phyloP scores from a whole-genome alignment of 2,329 filamentous ascomycete species.

The Blastomyces parvus region DNA sequence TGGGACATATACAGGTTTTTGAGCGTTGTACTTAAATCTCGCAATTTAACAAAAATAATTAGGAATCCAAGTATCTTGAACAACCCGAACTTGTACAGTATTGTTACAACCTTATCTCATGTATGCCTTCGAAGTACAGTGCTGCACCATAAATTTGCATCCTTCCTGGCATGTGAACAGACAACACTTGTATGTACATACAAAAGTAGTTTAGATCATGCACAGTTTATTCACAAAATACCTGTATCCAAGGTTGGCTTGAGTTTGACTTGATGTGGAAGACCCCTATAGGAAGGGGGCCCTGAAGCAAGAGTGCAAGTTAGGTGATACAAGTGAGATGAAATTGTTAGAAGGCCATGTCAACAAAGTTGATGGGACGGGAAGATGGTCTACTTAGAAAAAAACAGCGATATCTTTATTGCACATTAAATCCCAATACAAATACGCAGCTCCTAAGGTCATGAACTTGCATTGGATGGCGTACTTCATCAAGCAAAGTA shows the following conservation, averaged over 20 bases:
- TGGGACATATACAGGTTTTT: not conserved
- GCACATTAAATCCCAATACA: no score
- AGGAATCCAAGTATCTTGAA: constrained; percentile 8
- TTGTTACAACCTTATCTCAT: not conserved
- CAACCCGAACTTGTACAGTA: constrained; percentile 1
- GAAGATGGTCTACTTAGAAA: not conserved
- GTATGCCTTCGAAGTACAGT: not conserved
- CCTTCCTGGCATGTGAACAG: no score
- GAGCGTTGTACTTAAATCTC: not conserved
- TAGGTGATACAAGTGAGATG: not conserved
- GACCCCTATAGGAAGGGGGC: not conserved
- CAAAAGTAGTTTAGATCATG: no score
- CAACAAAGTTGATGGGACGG: not conserved
- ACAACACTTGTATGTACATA: no score
- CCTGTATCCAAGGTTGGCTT: no score
- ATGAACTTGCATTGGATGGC: no score
- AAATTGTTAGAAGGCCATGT: not conserved
- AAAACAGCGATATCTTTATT: no score
- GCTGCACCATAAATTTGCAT: no score
- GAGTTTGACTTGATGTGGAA: no score
- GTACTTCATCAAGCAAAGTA: not conserved
- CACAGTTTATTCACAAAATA: no score
- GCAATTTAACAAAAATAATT: constrained; percentile 1
- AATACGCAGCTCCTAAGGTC: no score
- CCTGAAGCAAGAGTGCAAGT: no score